Conservation (phyloP, 163 green algal genomes). For the Volvox carteri region DNA sequence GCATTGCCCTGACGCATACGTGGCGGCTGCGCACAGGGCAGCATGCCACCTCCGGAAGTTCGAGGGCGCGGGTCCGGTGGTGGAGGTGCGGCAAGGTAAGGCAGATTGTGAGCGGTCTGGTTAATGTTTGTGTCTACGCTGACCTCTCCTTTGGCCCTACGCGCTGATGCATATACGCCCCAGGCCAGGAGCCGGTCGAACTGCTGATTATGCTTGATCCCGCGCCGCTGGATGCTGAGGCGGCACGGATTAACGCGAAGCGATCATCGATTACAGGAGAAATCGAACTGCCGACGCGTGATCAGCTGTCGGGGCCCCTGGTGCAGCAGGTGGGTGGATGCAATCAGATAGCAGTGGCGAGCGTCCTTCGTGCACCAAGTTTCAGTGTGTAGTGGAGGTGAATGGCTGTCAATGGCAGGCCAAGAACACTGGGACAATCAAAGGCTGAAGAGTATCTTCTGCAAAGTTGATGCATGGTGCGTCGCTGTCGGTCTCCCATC, state of each 20-base stretch:
- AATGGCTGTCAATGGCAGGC: too few species aligned
- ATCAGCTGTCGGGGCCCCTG: background rate
- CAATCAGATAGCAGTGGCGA: too few species aligned
- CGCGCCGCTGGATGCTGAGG: slow-evolving; percentile 50
- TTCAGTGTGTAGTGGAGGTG: too few species aligned
- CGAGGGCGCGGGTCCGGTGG: slow-evolving; percentile 45
- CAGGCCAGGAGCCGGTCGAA: slow-evolving; percentile 55
- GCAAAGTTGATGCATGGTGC: too few species aligned
- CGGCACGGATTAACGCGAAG: slow-evolving; percentile 53
- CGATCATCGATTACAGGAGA: slow-evolving; percentile 61
- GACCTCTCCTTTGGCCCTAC: too few species aligned
- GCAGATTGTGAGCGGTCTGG: too few species aligned
- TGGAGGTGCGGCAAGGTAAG: slow-evolving; percentile 45
- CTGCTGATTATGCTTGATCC: slow-evolving; percentile 53
- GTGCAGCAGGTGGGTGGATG: background rate
- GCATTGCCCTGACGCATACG: slow-evolving; percentile 32
- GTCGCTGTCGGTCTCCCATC: too few species aligned
- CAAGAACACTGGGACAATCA: too few species aligned
- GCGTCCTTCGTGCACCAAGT: too few species aligned
- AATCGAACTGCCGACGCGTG: slow-evolving; percentile 28
- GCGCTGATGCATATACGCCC: background rate
- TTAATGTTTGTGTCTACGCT: too few species aligned
- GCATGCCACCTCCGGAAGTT: slow-evolving; percentile 58
- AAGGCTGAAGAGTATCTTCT: too few species aligned
- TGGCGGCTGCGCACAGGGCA: slow-evolving; percentile 39